Evolutionary conservation across 208 protist species (phyloP), one percentile per base, ranked within the genome.

Genomic region (Plasmodiophora brassicae): DNA sequence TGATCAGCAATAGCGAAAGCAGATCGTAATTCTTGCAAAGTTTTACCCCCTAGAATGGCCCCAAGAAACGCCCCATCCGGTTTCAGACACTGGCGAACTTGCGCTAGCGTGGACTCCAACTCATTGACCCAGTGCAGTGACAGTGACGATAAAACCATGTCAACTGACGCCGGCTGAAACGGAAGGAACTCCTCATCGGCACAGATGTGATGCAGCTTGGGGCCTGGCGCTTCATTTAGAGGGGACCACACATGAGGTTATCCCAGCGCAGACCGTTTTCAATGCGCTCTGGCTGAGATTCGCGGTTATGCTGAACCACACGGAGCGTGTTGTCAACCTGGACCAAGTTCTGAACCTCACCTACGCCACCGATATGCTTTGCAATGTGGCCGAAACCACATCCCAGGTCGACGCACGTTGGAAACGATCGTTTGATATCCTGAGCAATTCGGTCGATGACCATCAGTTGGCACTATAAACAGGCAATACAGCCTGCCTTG

Each of bases 131-230:
- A 78, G 41, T 32, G 32, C 41, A 78, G 41, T 44, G 14, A 38
- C 14, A 78, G n/a, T 32, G 65, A 78, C 41, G 65, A 78, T 32
- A 78, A n/a, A 8, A 78, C 65, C 65, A 78, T 38, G n/a, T 78
- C 65, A 32, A 32, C n/a, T 38, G 10, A 5, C n/a, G 32, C 65
- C 20, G 65, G 14, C 41, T 5, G 14, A 36, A 78, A 78, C 5
- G 65, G 65, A 38, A 78, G 5, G n/a, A 78, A 78, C n/a, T 78
- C 65, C n/a, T 78, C 65, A 32, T 78, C 65, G n/a, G 65, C 65
- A 78, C 65, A 78, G n/a, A 78, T 32, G 41, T 78, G 5, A 32
- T 78, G 65, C n/a, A 78, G 65, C 32, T 32, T 8, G 10, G n/a
- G n/a, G 20, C n/a, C 65, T 78, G 41, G 20, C 5, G n/a, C 5